Percentiles rank a stretch among this genome's conserved stretches.
Evolutionary conservation across 75 land plant genomes (phyloP).

Genomic region (Pinus taeda): DNA sequence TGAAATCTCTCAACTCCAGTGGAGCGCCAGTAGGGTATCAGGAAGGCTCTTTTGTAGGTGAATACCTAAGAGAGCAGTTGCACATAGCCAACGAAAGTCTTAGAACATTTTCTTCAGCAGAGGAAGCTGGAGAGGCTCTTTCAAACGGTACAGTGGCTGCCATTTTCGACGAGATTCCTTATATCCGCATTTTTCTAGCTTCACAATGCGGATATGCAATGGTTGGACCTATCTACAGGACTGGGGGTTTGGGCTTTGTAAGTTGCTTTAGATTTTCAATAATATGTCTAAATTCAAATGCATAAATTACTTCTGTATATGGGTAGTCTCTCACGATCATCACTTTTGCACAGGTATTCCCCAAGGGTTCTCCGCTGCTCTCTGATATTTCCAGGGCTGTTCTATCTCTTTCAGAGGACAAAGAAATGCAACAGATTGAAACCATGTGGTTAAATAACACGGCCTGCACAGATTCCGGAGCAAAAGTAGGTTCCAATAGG

Average conservation of each 20-base stretch:
- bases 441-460: slow-evolving; percentile 21
- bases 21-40: slow-evolving; percentile 37
- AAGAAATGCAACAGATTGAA: no score
- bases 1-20: no score
- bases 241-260: slow-evolving; percentile 46
- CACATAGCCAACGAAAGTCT: slow-evolving; percentile 21
- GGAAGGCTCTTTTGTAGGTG: slow-evolving; percentile 33
- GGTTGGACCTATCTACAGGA: no score
- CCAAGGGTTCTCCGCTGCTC: background rate
- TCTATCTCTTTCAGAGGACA: no score
- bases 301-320: no score
- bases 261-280: slow-evolving; percentile 2
- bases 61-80: slow-evolving; percentile 27
- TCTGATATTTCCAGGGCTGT: background rate
- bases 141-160: slow-evolving; percentile 30
- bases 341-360: background rate
- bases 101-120: background rate
- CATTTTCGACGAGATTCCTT: slow-evolving; percentile 29
- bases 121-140: slow-evolving; percentile 30
- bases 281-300: no score
- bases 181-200: slow-evolving; percentile 34
- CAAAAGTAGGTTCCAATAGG: slow-evolving; percentile 9
- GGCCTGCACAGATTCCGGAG: slow-evolving; percentile 5
- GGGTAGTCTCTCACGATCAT: no score
- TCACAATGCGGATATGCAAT: slow-evolving; percentile 23